Conservation (phyloP, 2,329 filamentous ascomycete species). For the Talaromyces funiculosus region DNA sequence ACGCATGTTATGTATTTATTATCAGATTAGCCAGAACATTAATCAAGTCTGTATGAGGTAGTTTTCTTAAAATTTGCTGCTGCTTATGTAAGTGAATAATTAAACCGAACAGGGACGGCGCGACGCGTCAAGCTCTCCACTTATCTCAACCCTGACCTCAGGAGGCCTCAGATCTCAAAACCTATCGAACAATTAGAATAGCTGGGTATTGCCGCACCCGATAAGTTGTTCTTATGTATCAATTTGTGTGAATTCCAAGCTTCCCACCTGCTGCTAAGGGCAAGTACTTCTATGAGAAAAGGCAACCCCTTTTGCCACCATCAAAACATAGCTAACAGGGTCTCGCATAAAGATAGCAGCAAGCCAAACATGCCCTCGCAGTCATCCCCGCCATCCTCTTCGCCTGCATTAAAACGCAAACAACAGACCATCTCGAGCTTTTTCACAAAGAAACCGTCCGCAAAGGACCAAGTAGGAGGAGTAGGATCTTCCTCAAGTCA, state of each 20-base stretch:
- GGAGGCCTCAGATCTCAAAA: not conserved
- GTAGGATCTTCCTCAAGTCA: slow-evolving; percentile 8
- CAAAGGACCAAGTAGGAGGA: slow-evolving; percentile 16
- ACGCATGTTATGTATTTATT: slow-evolving; percentile 3
- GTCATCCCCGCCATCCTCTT: slow-evolving; percentile 31
- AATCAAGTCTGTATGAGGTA: not conserved
- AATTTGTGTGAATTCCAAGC: not conserved
- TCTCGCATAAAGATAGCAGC: not conserved
- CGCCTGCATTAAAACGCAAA: slow-evolving; percentile 33
- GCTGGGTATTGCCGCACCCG: not conserved
- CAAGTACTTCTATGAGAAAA: not conserved
- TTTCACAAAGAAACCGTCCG: slow-evolving; percentile 57
- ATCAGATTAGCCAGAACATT: not conserved
- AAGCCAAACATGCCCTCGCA: slow-evolving; percentile 26
- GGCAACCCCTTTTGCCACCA: not conserved
- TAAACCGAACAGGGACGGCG: slow-evolving; percentile 10
- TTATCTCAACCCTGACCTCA: not conserved
- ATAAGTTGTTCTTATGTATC: not conserved
- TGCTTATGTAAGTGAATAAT: slow-evolving; percentile 19
- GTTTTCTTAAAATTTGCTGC: not conserved
- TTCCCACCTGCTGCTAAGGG: not conserved
- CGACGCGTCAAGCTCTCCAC: slow-evolving; percentile 30
- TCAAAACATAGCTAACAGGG: not conserved
- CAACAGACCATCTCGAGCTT: slow-evolving; percentile 80
- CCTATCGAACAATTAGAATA: not conserved